phyloP scores from a whole-genome alignment of 768 basidiomycete species.

The Trametes sanguinea region DNA sequence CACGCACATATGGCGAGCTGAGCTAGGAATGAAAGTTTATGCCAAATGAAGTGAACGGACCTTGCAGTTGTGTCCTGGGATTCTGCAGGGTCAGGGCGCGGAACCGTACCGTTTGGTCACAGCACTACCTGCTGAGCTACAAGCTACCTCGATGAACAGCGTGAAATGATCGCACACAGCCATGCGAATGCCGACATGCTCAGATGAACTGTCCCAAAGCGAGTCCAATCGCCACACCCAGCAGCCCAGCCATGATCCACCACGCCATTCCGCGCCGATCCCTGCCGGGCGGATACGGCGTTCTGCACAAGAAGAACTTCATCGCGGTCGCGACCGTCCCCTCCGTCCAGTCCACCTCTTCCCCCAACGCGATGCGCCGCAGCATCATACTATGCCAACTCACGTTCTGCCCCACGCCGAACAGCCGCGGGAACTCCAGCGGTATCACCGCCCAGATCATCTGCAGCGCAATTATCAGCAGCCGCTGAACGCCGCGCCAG shows the following conservation, averaged over 20 bases:
- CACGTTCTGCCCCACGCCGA: conserved; percentile 63
- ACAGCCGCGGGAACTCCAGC: conserved; percentile 49
- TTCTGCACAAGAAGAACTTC: conserved; percentile 26
- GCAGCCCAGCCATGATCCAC: conserved; percentile 15
- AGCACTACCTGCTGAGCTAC: too few species aligned
- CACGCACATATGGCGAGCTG: too few species aligned
- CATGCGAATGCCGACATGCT: too few species aligned
- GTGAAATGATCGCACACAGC: too few species aligned
- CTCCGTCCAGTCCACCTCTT: conserved; percentile 23
- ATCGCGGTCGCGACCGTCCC: conserved; percentile 28
- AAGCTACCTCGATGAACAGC: too few species aligned
- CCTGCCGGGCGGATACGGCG: conserved; percentile 13
- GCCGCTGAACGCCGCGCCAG: conserved; percentile 25
- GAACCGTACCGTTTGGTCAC: too few species aligned
- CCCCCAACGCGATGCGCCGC: conserved; percentile 45
- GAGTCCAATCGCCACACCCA: conserved; percentile 19
- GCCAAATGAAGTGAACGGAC: too few species aligned
- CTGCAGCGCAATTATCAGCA: conserved; percentile 18
- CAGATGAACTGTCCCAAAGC: conserved; percentile 17
- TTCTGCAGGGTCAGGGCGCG: too few species aligned
- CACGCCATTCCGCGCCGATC: not conserved
- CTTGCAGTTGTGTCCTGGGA: too few species aligned
- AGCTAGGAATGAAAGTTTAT: too few species aligned
- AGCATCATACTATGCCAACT: conserved; percentile 72
- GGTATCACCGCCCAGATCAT: conserved; percentile 32